Conservation (phyloP, 345 rosid species). For the Syzygium grande region DNA sequence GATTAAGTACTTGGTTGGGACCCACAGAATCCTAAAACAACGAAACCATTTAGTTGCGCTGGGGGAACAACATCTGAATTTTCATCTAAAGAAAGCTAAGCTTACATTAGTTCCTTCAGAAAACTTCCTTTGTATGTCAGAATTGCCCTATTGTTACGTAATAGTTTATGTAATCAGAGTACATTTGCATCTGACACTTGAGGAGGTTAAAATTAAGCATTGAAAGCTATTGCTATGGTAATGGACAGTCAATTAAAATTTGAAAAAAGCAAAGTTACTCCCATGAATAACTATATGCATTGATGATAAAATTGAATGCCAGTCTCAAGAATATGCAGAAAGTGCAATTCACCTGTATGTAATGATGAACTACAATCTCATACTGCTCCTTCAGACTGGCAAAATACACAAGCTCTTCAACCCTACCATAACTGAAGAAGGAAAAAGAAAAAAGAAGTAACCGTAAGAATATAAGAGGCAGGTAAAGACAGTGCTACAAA, state of each 20-base stretch:
- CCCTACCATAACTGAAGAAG: conserved; percentile 83
- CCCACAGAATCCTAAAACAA: background rate
- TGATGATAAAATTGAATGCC: background rate
- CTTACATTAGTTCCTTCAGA: background rate
- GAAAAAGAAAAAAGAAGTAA: background rate
- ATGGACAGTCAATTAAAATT: background rate
- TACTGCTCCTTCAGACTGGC: conserved; percentile 91
- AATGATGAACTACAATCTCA: conserved; percentile 83
- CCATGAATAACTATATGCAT: background rate
- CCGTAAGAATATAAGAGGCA: background rate
- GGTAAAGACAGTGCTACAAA: background rate
- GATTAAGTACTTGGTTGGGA: background rate
- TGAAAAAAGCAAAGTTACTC: background rate
- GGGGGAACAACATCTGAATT: background rate
- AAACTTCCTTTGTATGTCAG: background rate
- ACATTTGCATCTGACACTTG: background rate
- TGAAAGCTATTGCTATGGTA: background rate
- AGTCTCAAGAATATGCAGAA: background rate
- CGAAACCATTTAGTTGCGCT: background rate
- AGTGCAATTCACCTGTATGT: conserved; percentile 63
- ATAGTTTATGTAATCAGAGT: background rate
- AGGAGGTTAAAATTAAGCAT: background rate
- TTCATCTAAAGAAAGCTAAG: background rate
- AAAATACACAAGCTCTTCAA: conserved; percentile 93
- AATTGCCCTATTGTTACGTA: background rate